A percentile compares a stretch with the other conserved stretches of the same genome.
Conservation (phyloP, 2,329 filamentous ascomycete genomes). For the Cadophora sp. region DNA sequence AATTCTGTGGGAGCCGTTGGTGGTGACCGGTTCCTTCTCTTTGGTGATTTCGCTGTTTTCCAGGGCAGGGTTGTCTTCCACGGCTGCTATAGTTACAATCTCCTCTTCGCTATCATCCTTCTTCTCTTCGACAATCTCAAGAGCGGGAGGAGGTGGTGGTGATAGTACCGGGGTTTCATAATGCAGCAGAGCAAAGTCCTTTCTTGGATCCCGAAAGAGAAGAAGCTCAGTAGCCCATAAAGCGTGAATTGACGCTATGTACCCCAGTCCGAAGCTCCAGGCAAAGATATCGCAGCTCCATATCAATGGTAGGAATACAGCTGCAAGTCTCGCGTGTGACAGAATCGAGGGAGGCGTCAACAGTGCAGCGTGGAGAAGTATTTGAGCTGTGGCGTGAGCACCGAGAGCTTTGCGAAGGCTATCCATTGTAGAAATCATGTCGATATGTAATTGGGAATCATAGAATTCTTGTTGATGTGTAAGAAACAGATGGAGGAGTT, state of each 20-base stretch:
- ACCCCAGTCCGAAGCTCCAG: slow-evolving; percentile 22
- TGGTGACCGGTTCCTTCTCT: not conserved
- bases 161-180: not conserved
- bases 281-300: slow-evolving; percentile 23
- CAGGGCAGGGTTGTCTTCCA: not conserved
- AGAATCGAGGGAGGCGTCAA: slow-evolving; percentile 27
- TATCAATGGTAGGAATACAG: slow-evolving; percentile 24
- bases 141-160: not conserved
- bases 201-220: slow-evolving; percentile 22
- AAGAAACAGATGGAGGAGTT: not conserved
- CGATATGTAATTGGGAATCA: not conserved
- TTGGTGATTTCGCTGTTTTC: not conserved
- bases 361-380: slow-evolving; percentile 22
- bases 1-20: slow-evolving; percentile 3
- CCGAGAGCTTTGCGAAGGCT: slow-evolving; percentile 4
- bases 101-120: slow-evolving; percentile 9
- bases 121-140: not conserved
- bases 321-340: slow-evolving; percentile 21
- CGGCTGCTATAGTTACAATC: not conserved
- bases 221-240: slow-evolving; percentile 30
- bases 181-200: slow-evolving; percentile 23
- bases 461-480: not conserved
- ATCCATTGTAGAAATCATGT: not conserved
- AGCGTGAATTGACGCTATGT: slow-evolving; percentile 18
- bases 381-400: slow-evolving; percentile 15